Evolutionary conservation across 305 asterid genomes (phyloP).

Genomic region (Fraxinus baroniana): DNA sequence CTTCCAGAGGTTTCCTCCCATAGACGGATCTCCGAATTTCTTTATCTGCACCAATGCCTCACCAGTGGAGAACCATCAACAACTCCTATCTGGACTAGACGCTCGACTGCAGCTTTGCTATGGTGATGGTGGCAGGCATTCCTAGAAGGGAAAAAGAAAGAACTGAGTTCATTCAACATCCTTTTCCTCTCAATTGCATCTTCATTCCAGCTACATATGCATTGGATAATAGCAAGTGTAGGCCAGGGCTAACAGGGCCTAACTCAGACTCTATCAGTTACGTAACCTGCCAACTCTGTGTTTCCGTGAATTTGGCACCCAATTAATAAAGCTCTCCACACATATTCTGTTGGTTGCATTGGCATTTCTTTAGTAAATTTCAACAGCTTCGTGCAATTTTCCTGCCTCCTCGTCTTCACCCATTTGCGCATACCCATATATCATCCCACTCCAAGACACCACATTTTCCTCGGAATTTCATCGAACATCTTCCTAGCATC

Average conservation of each 20-base stretch:
- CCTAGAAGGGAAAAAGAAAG: too few relatives aligned
- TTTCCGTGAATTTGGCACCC: slow-evolving; percentile 71
- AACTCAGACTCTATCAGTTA: slow-evolving; percentile 68
- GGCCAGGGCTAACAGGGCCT: slow-evolving; percentile 68
- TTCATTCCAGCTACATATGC: slow-evolving; percentile 77
- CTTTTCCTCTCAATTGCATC: too few relatives aligned
- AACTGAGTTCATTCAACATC: too few relatives aligned
- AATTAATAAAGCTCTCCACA: slow-evolving; percentile 80
- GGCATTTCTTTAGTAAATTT: slow-evolving; percentile 69
- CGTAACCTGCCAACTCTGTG: slow-evolving; percentile 62
- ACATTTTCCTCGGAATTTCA: slow-evolving; percentile 70
- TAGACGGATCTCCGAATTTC: too few relatives aligned
- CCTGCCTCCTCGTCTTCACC: slow-evolving; percentile 74
- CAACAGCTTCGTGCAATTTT: slow-evolving; percentile 59
- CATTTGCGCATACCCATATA: slow-evolving; percentile 60
- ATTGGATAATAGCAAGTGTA: slow-evolving; percentile 62
- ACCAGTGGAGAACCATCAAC: too few relatives aligned
- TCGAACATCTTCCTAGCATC: slow-evolving; percentile 68
- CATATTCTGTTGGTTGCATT: slow-evolving; percentile 65
- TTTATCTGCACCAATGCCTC: too few relatives aligned
- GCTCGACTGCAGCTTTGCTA: too few relatives aligned
- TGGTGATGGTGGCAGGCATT: too few relatives aligned
- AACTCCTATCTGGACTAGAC: too few relatives aligned
- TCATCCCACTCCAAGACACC: slow-evolving; percentile 86
- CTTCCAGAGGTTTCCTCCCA: too few relatives aligned